Conservation (phyloP, 148 eudicot genomes). For the Cornus suecica region DNA sequence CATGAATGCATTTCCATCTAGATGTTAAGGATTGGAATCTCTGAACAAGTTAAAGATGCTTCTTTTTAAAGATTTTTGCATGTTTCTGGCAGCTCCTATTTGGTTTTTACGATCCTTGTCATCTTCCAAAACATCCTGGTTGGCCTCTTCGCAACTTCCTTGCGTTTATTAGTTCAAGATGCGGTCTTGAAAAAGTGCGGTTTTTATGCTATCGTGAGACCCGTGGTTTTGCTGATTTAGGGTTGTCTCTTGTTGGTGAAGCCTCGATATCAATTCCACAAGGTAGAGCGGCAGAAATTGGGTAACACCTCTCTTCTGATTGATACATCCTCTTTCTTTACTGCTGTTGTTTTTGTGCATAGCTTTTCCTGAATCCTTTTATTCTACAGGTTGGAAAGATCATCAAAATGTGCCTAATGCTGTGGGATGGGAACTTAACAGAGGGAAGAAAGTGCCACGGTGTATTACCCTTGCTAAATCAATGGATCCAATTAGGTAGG, state of each 20-base stretch:
- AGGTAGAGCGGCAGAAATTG: conserved; percentile 50
- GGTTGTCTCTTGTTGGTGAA: conserved; percentile 72
- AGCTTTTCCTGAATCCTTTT: conserved; percentile 13
- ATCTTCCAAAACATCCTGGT: conserved; percentile 76
- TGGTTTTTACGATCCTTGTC: conserved; percentile 95
- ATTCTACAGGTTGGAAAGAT: conserved; percentile 46
- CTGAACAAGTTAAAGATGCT: not conserved
- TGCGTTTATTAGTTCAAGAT: conserved; percentile 59
- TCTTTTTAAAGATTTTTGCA: conserved; percentile 7
- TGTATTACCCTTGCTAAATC: conserved; percentile 71
- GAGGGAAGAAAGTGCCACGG: conserved; percentile 47
- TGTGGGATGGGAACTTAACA: conserved; percentile 81
- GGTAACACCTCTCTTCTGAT: conserved; percentile 25
- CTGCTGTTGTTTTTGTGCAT: conserved; percentile 5
- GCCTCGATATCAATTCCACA: conserved; percentile 65
- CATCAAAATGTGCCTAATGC: conserved; percentile 48
- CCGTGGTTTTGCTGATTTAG: conserved; percentile 84
- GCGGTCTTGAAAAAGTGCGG: conserved; percentile 55
- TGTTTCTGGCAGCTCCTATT: conserved; percentile 58
- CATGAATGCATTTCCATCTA: too few species aligned
- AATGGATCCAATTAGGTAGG: conserved; percentile 89
- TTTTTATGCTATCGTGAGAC: conserved; percentile 89
- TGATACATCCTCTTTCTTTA: not conserved
- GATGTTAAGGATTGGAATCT: not conserved
- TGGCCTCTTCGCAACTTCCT: conserved; percentile 94